Conservation (phyloP, 2,329 filamentous ascomycete genomes). For the Chaetomiaceae sp. region DNA sequence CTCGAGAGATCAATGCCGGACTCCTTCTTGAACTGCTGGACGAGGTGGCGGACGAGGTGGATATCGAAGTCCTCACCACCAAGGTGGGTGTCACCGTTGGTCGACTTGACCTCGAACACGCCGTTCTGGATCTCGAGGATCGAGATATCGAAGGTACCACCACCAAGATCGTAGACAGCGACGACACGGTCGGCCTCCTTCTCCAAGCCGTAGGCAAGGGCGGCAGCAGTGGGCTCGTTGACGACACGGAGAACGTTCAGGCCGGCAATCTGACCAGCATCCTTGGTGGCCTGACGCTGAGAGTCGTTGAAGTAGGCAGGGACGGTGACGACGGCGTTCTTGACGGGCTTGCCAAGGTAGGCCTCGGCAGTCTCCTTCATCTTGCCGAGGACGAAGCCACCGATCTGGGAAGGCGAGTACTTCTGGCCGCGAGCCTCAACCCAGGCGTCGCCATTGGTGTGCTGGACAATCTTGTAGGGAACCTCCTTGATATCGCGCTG, state of each 20-base stretch:
- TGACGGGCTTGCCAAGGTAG: slow-evolving; percentile 83
- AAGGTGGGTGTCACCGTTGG: slow-evolving; percentile 97
- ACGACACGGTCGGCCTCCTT: slow-evolving; percentile 88
- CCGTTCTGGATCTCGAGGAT: slow-evolving; percentile 96
- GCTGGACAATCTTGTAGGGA: slow-evolving; percentile 97
- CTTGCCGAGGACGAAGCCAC: slow-evolving; percentile 94
- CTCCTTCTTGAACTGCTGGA: slow-evolving; percentile 95
- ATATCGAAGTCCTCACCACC: slow-evolving; percentile 99
- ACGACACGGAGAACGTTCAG: slow-evolving; percentile 96
- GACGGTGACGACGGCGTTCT: slow-evolving; percentile 96
- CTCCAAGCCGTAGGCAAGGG: slow-evolving; percentile 92
- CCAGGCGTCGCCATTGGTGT: slow-evolving; percentile 95
- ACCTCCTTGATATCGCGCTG: slow-evolving; percentile 97
- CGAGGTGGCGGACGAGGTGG: slow-evolving; percentile 85
- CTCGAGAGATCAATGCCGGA: slow-evolving; percentile 82
- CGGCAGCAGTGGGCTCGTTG: slow-evolving; percentile 95
- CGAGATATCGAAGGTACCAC: slow-evolving; percentile 99
- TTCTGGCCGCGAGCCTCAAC: slow-evolving; percentile 88
- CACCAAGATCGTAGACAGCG: slow-evolving; percentile 95
- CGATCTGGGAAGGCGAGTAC: slow-evolving; percentile 97
- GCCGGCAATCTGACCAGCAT: slow-evolving; percentile 92
- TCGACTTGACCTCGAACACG: slow-evolving; percentile 98
- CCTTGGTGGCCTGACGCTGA: slow-evolving; percentile 96
- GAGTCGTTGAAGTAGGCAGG: slow-evolving; percentile 99
- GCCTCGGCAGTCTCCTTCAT: slow-evolving; percentile 99